These are phyloP conservation scores for Thraustochytrium sp. DNA, from an alignment of 352 stramenopile genomes.

Conservation along the genomic window DNA sequence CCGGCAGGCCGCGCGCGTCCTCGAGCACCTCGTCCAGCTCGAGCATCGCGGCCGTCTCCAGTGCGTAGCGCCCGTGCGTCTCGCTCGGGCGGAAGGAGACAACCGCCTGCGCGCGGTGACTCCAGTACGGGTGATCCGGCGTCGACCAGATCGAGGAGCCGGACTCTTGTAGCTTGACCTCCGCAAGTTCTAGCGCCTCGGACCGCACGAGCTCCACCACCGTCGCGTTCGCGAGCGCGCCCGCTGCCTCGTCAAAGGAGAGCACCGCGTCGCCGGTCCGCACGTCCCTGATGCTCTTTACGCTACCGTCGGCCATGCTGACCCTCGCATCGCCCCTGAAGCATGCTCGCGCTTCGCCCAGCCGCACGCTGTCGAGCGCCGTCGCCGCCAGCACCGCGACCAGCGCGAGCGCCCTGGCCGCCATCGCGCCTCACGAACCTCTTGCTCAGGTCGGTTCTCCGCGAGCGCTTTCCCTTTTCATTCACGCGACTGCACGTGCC, in stretches of 20 bases:
- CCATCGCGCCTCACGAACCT: no score
- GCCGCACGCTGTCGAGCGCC: no score
- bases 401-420: no score
- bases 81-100: not conserved
- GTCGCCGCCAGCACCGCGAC: no score
- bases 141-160: constrained; percentile 3
- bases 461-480: no score
- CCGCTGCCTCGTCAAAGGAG: not conserved
- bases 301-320: not conserved
- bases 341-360: not conserved
- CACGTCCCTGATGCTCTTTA: not conserved
- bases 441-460: no score
- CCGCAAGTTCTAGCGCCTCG: not conserved
- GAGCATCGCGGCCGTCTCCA: not conserved
- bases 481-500: no score
- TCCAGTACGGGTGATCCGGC: constrained; percentile 19
- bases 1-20: not conserved
- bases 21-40: not conserved
- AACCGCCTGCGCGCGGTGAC: not conserved
- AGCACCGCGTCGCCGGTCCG: not conserved
- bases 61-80: not conserved
- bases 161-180: not conserved
- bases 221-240: not conserved
- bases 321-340: not conserved
- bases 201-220: not conserved